Evolutionary conservation across 148 eudicot species (phyloP).

Genomic region (Persicaria maculosa): DNA sequence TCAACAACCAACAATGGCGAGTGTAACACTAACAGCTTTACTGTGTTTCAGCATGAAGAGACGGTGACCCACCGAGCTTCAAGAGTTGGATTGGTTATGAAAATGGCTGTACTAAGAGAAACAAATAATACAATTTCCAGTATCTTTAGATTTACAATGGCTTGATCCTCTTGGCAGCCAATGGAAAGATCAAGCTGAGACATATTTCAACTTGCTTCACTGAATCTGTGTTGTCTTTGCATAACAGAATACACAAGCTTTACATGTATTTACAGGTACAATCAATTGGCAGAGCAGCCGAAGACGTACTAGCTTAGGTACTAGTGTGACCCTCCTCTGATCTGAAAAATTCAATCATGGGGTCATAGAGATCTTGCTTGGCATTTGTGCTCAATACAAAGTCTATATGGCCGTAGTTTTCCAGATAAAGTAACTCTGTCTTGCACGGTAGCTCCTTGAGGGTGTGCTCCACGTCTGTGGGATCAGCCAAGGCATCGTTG

Average conservation of each 20-base stretch:
- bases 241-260: background rate
- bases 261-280: background rate
- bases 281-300: background rate
- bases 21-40: background rate
- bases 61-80: background rate
- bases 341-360: conserved; percentile 57
- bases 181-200: background rate
- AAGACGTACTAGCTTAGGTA: background rate
- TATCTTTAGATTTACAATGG: background rate
- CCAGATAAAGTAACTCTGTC: conserved; percentile 69
- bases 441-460: conserved; percentile 51
- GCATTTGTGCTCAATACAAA: conserved; percentile 60
- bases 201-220: background rate
- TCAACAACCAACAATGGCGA: background rate
- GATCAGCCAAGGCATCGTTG: conserved; percentile 77
- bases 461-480: conserved; percentile 66
- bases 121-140: background rate
- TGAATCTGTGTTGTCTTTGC: background rate
- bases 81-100: background rate
- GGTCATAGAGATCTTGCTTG: conserved; percentile 67
- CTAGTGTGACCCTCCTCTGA: conserved; percentile 44
- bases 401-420: conserved; percentile 85
- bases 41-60: background rate
- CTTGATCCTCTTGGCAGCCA: background rate
- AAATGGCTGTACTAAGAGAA: background rate